These are phyloP conservation scores for Eucalyptus caleyi DNA, from an alignment of 345 rosid species.

Conservation along the genomic window DNA sequence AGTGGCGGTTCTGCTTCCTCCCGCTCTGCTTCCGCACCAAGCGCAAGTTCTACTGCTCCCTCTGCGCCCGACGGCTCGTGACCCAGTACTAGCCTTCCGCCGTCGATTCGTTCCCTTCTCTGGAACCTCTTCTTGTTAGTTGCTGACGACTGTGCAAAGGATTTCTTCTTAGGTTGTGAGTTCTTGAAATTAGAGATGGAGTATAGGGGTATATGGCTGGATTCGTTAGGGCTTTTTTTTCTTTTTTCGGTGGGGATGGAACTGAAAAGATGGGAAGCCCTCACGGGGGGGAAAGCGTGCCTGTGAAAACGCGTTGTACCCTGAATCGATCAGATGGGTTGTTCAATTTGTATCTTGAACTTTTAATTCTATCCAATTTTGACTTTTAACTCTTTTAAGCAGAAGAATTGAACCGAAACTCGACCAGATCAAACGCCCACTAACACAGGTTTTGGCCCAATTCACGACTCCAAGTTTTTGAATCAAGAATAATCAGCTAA, in stretches of 20 bases:
- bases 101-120: too few species aligned
- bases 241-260: not conserved
- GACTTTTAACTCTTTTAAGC: accelerated
- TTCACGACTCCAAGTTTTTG: accelerated
- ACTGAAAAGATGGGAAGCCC: not conserved
- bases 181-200: not conserved
- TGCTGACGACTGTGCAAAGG: not conserved
- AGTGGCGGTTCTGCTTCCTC: constrained; percentile 84
- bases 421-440: accelerated
- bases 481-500: accelerated
- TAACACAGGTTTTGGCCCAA: too few species aligned
- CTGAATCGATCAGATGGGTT: not conserved
- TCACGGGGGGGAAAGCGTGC: not conserved
- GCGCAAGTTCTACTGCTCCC: constrained; percentile 40
- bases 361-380: not conserved
- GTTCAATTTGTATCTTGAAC: not conserved
- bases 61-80: constrained; percentile 51
- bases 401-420: accelerated
- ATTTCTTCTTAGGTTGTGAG: not conserved
- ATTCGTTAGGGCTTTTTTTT: not conserved
- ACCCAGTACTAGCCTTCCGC: not conserved
- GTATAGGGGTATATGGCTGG: not conserved
- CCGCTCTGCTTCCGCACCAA: constrained; percentile 57
- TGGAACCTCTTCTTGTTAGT: not conserved
- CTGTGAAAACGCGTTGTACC: not conserved